Percentiles rank a stretch among this genome's conserved stretches.
phyloP scores from a whole-genome alignment of 306 rosid genomes.

The Dicorynia guianensis region DNA sequence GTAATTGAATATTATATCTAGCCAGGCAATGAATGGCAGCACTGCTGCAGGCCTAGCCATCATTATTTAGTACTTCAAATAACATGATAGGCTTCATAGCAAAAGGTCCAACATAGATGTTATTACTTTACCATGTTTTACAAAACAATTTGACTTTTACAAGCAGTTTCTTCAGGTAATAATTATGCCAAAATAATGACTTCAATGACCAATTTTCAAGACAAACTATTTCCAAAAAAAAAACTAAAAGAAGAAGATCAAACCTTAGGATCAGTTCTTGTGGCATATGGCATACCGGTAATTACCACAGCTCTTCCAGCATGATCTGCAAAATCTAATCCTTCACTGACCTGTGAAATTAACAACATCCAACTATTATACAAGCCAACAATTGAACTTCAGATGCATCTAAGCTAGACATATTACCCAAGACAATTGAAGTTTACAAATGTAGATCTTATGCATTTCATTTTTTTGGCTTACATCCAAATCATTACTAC shows the following conservation, averaged over 20 bases:
- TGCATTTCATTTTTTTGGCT: slow-evolving; percentile 3
- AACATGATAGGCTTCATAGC: not conserved
- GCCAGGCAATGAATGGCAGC: not conserved
- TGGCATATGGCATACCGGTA: slow-evolving; percentile 93
- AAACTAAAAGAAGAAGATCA: slow-evolving; percentile 33
- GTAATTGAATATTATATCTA: not conserved
- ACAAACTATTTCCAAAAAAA: slow-evolving; percentile 23
- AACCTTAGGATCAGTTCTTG: slow-evolving; percentile 90
- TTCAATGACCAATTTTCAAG: slow-evolving; percentile 33
- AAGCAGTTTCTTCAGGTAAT: slow-evolving; percentile 1
- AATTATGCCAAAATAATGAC: not conserved
- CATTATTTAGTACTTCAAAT: not conserved
- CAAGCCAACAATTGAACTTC: slow-evolving; percentile 29
- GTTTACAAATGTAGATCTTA: not conserved
- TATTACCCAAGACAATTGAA: not conserved
- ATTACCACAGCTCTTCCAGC: slow-evolving; percentile 96
- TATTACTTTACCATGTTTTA: not conserved
- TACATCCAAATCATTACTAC: not conserved
- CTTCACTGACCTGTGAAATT: slow-evolving; percentile 87
- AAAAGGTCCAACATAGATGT: not conserved
- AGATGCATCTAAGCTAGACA: slow-evolving; percentile 23
- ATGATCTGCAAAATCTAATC: slow-evolving; percentile 95
- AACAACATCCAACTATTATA: slow-evolving; percentile 29
- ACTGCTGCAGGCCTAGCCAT: not conserved
- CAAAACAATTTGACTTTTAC: not conserved